Percentiles rank a stretch among this genome's conserved stretches.
phyloP scores from a whole-genome alignment of 2,329 filamentous ascomycete species.

The Monilinia polystroma region DNA sequence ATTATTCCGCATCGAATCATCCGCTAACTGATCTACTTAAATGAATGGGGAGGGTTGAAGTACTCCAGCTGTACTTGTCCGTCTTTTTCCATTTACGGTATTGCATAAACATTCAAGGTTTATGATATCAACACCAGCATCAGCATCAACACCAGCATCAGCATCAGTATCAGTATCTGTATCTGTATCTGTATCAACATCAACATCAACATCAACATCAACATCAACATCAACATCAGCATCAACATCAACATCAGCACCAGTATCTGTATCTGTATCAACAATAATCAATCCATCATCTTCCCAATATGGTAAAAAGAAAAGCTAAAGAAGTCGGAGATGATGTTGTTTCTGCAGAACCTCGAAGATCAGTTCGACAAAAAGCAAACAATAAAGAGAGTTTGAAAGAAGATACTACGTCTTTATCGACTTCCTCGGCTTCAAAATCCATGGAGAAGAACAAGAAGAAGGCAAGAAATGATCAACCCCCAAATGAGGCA shows the following conservation, averaged over 20 bases:
- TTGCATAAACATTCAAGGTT: constrained; percentile 5
- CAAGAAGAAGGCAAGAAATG: neutral
- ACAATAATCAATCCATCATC: neutral
- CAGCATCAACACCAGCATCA: too few species aligned
- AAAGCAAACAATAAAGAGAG: constrained; percentile 20
- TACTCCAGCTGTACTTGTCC: neutral
- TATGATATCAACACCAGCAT: too few species aligned
- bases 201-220: too few species aligned
- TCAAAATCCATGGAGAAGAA: constrained; percentile 19
- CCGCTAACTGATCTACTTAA: neutral
- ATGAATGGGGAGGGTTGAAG: neutral
- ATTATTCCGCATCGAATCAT: neutral
- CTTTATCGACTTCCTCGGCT: constrained; percentile 17
- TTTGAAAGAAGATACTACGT: constrained; percentile 24
- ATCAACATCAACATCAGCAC: neutral
- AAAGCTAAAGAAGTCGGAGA: constrained; percentile 33
- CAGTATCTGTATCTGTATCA: neutral
- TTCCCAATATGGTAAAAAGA: constrained; percentile 34
- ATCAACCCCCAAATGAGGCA: constrained; percentile 15
- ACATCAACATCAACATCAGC: neutral
- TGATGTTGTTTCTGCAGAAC: constrained; percentile 20
- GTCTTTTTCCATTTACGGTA: too few species aligned
- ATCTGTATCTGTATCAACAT: neutral
- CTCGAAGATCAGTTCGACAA: constrained; percentile 35
- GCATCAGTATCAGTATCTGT: neutral